Base-by-base conservation (phyloP, 108 stramenopile species). In the Skeletonema menzelii region DNA sequence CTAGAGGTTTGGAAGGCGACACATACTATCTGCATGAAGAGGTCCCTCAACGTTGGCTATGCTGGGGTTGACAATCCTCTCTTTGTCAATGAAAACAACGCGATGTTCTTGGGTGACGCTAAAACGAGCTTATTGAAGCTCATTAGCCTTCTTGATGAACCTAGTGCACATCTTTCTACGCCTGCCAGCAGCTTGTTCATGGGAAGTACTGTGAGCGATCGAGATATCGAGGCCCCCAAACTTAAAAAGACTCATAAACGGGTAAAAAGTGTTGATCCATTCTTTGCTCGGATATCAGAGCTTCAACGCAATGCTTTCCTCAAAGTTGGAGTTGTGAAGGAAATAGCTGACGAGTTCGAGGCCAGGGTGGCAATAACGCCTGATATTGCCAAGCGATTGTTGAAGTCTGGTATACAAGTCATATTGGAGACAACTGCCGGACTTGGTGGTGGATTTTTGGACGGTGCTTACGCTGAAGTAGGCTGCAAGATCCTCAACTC, bases 61-160 rank as follows among this genome's bases (percentile, higher is more conserved):
- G 90, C 95, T 32, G 95, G 95, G 5, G 84, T 94, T 78, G 87
- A 89, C 65, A 96, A 96, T 72, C 95, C 95, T 3, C 88, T 93
- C 47, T 59, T 96, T 30, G 92, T 86, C 85, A 93, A 96, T 56
- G 91, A 93, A 47, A 93, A 93, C 70, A 78, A 81, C 13, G 83
- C 86, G 44, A 88, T 95, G 69, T 82, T 93, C 8, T 80, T 96
- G 10, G 92, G 95, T 44, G 95, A 96, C 67, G 95, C 95, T 10
- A 91, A 95, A 74, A 92, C 93, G 35, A 92, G 83, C 15, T 91
- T 89, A 67, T 92, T 95, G 31, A 77, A 76, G 27, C 65, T 91
- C 13, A 44, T 85, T 24, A 67, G 55, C 10, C 69, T 87, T 8
- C 3, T 84, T 37, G 80, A 80, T 5, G 60, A 78, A 19, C 46